Evolutionary conservation across 2,329 filamentous ascomycete species (phyloP).

Genomic region (Penicillium sp.): DNA sequence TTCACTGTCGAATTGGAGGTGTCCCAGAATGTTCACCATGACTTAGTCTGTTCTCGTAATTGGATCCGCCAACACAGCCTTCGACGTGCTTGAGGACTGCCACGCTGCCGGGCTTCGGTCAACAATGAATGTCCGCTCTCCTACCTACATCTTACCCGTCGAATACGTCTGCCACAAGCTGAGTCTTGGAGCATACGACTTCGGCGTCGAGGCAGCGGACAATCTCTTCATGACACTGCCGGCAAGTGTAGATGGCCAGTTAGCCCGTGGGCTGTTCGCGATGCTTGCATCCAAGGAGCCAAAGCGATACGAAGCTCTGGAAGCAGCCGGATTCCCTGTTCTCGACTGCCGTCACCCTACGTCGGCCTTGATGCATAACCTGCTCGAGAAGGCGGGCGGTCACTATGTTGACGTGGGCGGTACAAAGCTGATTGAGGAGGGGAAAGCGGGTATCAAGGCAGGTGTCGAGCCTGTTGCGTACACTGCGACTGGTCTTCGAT

Average conservation of each 20-base stretch:
- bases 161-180: constrained; percentile 21
- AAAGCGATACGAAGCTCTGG: constrained; percentile 33
- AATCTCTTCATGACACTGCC: constrained; percentile 8
- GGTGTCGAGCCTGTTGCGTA: constrained; percentile 31
- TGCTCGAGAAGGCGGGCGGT: constrained; percentile 40
- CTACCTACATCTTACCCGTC: constrained; percentile 32
- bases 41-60: constrained; percentile 42
- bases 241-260: constrained; percentile 9
- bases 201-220: constrained; percentile 13
- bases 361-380: constrained; percentile 26
- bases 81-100: constrained; percentile 49
- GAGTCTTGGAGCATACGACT: constrained; percentile 27
- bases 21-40: not conserved
- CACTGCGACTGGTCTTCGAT: constrained; percentile 29
- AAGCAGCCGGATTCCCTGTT: constrained; percentile 37
- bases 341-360: constrained; percentile 27
- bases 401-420: constrained; percentile 43
- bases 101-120: constrained; percentile 39
- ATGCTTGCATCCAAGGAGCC: constrained; percentile 29
- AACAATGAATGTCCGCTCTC: constrained; percentile 45
- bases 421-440: constrained; percentile 26
- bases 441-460: constrained; percentile 30
- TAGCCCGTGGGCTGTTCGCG: constrained; percentile 17
- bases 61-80: constrained; percentile 46
- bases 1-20: not conserved